These are phyloP conservation scores for Phytophthora pistaciae DNA, from an alignment of 352 stramenopile species.

Conservation along the genomic window DNA sequence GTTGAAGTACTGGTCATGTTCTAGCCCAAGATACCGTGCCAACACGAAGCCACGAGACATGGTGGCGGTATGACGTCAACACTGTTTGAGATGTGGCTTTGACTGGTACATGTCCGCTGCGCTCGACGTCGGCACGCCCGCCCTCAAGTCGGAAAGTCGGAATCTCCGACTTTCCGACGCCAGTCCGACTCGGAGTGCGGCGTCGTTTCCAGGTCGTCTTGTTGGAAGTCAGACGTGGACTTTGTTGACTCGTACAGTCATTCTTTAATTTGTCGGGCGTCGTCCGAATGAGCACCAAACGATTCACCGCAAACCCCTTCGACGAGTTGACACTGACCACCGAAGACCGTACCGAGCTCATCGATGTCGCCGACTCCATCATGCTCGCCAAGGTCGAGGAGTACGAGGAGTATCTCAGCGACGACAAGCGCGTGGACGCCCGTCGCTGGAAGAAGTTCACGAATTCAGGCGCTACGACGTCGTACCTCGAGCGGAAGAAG, in stretches of 20 bases:
- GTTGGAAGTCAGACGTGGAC: not conserved
- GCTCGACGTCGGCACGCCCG: not conserved
- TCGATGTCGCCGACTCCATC: not conserved
- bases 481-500: not conserved
- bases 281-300: not conserved
- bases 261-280: not conserved
- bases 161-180: not conserved
- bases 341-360: not conserved
- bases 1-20: not conserved
- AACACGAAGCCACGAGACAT: not conserved
- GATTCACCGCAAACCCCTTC: not conserved
- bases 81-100: not conserved
- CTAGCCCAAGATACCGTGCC: not conserved
- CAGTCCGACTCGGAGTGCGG: not conserved
- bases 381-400: not conserved
- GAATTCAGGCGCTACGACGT: not conserved
- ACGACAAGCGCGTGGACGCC: not conserved
- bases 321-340: not conserved
- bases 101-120: not conserved
- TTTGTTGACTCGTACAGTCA: not conserved
- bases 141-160: not conserved
- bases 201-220: not conserved
- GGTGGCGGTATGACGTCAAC: not conserved
- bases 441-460: not conserved
- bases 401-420: not conserved